phyloP scores from a whole-genome alignment of 164 flowering plant genomes.

The Amborella trichopoda region DNA sequence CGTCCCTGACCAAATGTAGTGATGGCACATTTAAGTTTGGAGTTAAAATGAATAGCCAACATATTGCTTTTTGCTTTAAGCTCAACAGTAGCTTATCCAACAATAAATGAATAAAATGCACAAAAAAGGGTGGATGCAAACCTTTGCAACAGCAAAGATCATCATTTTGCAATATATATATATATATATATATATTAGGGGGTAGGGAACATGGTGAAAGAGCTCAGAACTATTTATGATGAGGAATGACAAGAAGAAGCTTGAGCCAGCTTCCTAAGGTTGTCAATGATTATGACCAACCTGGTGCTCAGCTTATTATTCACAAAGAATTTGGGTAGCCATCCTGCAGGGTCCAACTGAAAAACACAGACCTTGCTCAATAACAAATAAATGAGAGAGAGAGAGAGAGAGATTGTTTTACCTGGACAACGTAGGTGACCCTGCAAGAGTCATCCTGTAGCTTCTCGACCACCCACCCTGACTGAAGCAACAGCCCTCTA shows the following conservation, averaged over 20 bases:
- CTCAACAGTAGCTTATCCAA: too few relatives aligned
- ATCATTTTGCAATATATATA: too few relatives aligned
- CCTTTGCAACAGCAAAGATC: too few relatives aligned
- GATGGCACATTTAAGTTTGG: too few relatives aligned
- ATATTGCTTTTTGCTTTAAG: too few relatives aligned
- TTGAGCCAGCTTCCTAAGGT: constrained; percentile 61
- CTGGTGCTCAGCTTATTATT: constrained; percentile 69
- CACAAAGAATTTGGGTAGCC: constrained; percentile 86
- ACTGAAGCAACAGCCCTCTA: constrained; percentile 67
- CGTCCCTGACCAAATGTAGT: too few relatives aligned
- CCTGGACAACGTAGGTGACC: constrained; percentile 89
- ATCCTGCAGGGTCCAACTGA: constrained; percentile 94
- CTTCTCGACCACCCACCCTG: constrained; percentile 93
- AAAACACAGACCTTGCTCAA: not conserved
- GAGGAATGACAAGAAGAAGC: too few relatives aligned
- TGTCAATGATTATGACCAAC: constrained; percentile 78
- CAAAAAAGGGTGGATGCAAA: too few relatives aligned
- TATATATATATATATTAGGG: not conserved
- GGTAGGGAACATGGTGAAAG: too few relatives aligned
- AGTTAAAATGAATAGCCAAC: too few relatives aligned
- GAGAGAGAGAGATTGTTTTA: constrained; percentile 5
- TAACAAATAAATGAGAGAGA: not conserved
- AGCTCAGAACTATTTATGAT: too few relatives aligned
- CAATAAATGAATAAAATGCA: too few relatives aligned
- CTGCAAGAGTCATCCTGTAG: constrained; percentile 59